A percentile compares a stretch with the other conserved stretches of the same genome.
Conservation (phyloP, 768 basidiomycete genomes). For the Lactifluus echinatus region DNA sequence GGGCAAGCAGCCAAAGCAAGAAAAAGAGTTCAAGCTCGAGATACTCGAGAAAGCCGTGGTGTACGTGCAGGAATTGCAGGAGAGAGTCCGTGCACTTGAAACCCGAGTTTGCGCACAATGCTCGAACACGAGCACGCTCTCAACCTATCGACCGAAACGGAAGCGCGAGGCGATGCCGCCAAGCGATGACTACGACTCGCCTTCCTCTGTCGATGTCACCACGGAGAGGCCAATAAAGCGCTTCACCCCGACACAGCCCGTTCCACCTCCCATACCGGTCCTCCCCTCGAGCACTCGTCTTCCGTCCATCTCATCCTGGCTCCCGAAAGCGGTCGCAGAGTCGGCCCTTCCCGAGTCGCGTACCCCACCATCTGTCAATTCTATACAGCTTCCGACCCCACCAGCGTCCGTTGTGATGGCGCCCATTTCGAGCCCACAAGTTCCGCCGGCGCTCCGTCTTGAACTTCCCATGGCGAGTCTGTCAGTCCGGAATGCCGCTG, state of each 20-base stretch:
- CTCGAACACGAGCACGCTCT: background rate
- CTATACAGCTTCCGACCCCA: constrained; percentile 19
- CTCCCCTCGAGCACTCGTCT: constrained; percentile 11
- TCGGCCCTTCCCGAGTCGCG: constrained; percentile 1
- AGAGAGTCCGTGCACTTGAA: constrained; percentile 17
- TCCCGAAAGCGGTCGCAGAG: constrained; percentile 2
- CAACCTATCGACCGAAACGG: constrained; percentile 2
- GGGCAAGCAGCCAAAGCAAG: constrained; percentile 8
- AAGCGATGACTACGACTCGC: constrained; percentile 5
- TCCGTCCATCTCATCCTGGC: constrained; percentile 21
- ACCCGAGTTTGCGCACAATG: constrained; percentile 5
- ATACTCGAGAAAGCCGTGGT: constrained; percentile 19
- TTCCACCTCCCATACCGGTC: background rate
- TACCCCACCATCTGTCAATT: constrained; percentile 1
- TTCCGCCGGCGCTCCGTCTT: constrained; percentile 19
- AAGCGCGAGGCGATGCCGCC: constrained; percentile 11
- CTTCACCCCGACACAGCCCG: background rate
- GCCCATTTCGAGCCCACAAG: constrained; percentile 17
- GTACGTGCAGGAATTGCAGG: constrained; percentile 22
- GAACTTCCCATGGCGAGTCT: constrained; percentile 17
- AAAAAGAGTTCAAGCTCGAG: constrained; percentile 22
- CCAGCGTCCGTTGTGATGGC: constrained; percentile 15
- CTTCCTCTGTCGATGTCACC: background rate
- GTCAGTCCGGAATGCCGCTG: background rate
- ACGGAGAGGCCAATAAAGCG: constrained; percentile 7